Evolutionary conservation across 352 stramenopile genomes (phyloP).

Genomic region (Thalassiosira oceanica): DNA sequence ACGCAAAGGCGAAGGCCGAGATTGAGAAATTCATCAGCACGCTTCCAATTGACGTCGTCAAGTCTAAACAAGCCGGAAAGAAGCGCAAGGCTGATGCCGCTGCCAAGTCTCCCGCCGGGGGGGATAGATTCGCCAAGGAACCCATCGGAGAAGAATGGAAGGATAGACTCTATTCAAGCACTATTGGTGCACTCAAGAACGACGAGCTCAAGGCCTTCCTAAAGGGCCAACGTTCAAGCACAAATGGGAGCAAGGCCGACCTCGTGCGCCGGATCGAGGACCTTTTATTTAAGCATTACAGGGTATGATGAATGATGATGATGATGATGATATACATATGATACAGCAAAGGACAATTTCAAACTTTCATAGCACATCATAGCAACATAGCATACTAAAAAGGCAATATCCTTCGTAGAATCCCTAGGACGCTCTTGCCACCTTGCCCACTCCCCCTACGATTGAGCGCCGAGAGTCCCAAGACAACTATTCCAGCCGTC

Average conservation of each 20-base stretch:
- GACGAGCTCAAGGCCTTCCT: constrained; percentile 62
- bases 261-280: no score
- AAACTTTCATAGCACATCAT: no score
- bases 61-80: constrained; percentile 6
- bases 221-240: no score
- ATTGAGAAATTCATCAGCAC: constrained; percentile 50
- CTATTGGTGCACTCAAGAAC: constrained; percentile 44
- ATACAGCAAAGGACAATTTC: no score
- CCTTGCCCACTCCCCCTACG: constrained; percentile 14
- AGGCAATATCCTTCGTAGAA: constrained; percentile 8
- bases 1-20: constrained; percentile 28
- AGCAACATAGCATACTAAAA: constrained; percentile 5
- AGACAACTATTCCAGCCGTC: constrained; percentile 55
- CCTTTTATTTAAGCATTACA: no score
- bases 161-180: no score
- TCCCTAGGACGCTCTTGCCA: constrained; percentile 10
- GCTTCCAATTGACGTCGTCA: constrained; percentile 54
- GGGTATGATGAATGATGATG: no score
- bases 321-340: no score
- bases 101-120: not conserved
- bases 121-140: constrained; percentile 2
- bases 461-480: constrained; percentile 14
- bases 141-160: constrained; percentile 61
- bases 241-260: no score
- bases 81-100: constrained; percentile 42